Conservation (phyloP, 1,284 basidiomycete genomes). For the Neonothopanus nambi region DNA sequence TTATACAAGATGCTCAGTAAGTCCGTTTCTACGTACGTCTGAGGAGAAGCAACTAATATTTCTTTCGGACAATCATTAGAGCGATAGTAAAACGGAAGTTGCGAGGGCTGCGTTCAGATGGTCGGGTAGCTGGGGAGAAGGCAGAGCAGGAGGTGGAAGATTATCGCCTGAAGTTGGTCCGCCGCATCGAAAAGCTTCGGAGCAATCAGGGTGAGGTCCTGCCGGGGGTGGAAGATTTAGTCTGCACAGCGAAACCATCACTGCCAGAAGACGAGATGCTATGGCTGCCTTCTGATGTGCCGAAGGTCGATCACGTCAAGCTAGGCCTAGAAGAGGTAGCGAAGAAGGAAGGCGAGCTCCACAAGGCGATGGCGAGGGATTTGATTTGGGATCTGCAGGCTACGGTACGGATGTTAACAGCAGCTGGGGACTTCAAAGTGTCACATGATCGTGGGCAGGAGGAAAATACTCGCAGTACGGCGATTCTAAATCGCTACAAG, state of each 20-base stretch:
- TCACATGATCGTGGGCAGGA: slow-evolving; percentile 3
- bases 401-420: neutral
- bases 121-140: no score
- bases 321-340: neutral
- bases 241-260: neutral
- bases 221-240: neutral
- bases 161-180: no score
- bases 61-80: no score
- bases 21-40: no score
- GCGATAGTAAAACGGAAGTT: no score
- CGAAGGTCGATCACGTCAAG: neutral
- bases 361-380: neutral
- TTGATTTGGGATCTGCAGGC: neutral
- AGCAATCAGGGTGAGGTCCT: neutral
- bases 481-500: neutral
- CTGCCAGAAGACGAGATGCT: neutral
- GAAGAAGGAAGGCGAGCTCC: neutral
- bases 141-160: no score
- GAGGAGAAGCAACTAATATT: no score
- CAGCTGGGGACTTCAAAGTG: neutral
- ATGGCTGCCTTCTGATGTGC: slow-evolving; percentile 1
- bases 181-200: no score
- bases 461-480: neutral
- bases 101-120: no score
- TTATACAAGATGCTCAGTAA: no score